Conservation (phyloP, 202 grass and related monocot genomes). For the Carex arenaria region DNA sequence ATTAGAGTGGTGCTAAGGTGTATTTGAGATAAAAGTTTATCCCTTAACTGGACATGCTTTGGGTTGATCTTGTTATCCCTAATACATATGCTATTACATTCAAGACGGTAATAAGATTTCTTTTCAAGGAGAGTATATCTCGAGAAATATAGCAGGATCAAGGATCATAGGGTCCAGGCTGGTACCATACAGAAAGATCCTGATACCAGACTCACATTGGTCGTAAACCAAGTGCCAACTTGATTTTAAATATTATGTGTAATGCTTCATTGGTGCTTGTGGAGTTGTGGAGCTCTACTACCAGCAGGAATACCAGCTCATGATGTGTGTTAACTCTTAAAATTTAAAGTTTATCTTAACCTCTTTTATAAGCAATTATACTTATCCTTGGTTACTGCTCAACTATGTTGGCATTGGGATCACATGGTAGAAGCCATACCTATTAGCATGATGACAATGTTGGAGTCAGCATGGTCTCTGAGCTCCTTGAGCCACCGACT, state of each 20-base stretch:
- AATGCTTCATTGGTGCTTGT: neutral
- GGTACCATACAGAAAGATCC: neutral
- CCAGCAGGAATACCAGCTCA: neutral
- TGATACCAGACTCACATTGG: neutral
- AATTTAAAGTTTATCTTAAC: neutral
- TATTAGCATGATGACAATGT: constrained; percentile 38
- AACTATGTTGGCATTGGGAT: neutral
- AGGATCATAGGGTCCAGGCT: neutral
- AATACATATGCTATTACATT: neutral
- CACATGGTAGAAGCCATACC: neutral
- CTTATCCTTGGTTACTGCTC: neutral
- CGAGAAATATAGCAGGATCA: neutral
- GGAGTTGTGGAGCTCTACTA: neutral
- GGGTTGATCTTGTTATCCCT: neutral
- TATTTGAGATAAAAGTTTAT: neutral
- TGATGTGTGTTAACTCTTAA: neutral
- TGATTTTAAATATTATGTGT: neutral
- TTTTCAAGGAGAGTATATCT: neutral
- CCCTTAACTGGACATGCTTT: neutral
- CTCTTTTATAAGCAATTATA: neutral
- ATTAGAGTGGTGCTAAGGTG: neutral
- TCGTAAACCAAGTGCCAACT: neutral
- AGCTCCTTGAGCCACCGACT: constrained; percentile 40
- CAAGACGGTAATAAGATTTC: neutral
- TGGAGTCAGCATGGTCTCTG: constrained; percentile 37